Evolutionary conservation across 352 stramenopile genomes (phyloP).

Genomic region (Albugo candida): DNA sequence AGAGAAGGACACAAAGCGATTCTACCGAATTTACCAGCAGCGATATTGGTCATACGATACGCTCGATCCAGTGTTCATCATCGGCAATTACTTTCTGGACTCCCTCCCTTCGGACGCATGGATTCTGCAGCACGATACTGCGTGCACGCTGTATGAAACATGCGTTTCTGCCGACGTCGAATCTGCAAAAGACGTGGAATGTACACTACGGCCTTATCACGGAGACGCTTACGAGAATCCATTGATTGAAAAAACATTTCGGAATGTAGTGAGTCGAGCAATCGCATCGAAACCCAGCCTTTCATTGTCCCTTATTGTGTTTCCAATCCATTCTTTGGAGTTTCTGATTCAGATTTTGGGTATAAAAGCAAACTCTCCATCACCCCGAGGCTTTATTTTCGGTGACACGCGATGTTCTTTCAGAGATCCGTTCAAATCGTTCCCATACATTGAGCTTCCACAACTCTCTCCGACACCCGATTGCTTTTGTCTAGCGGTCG

Average conservation of each 20-base stretch:
- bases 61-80: constrained; percentile 30
- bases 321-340: constrained; percentile 38
- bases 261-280: constrained; percentile 8
- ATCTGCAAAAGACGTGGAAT: background rate
- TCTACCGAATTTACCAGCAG: constrained; percentile 15
- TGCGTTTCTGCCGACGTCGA: background rate
- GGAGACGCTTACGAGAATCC: background rate
- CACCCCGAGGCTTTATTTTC: constrained; percentile 14
- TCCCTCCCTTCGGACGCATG: constrained; percentile 41
- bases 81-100: constrained; percentile 73
- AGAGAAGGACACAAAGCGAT: constrained; percentile 8
- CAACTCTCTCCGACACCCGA: constrained; percentile 61
- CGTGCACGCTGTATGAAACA: background rate
- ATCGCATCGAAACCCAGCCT: background rate
- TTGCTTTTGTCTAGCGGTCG: constrained; percentile 62
- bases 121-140: constrained; percentile 18
- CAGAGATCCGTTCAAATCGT: constrained; percentile 26
- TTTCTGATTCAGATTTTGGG: constrained; percentile 24
- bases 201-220: background rate
- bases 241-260: constrained; percentile 5
- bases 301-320: constrained; percentile 31
- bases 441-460: constrained; percentile 35
- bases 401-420: constrained; percentile 50
- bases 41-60: no score
- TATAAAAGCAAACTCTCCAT: constrained; percentile 6